Base-by-base conservation (phyloP, 2,329 filamentous ascomycete species). In the Celoporthe dispersa region DNA sequence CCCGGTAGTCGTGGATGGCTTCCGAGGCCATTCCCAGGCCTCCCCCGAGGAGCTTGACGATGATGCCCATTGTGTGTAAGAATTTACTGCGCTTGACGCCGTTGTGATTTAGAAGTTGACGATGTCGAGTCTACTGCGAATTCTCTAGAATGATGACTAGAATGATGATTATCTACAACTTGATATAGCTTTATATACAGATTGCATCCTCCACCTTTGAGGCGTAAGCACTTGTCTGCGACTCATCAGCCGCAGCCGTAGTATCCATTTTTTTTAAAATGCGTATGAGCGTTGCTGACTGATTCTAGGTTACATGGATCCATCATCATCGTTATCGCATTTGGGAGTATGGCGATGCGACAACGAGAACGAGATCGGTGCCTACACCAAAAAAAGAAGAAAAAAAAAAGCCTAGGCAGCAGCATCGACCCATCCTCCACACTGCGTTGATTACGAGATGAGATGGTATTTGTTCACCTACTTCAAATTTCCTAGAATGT, bases 21-120 rank as follows among this genome's bases (percentile, higher is more conserved):
- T 75, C 74, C 8, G 73, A 71, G 12, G 73, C 73, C 39, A 75
- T 55, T 22, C 73, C 73, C 31, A 75, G 65, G 63, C 73, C 70
- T 8, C 61, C 62, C 19, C 74, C 70, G 9, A 67, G 33, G n/a
- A 71, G 22, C 9, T 48, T 64, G n/a, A 68, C 66, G n/a, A 71
- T 66, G 16, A 68, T 68, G 11, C 62, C 62, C 63, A 71, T 71
- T n/a, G 48, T 25, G 48, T 25, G 31, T 55, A 37, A 37, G 11
- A 1, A 11, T 55, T 28, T 16, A 16, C 22, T 39, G 22, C 55
- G 11, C n/a, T 22, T 41, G 62, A 11, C 8, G 57, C 3, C 16
- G 1, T 35, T 22, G 12, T 35, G 55, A 16, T 28, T 19, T 57
- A 14, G 55, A 33, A 33, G 28, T 12, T 33, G 28, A 31, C 9